These are phyloP conservation scores for Russula earlei DNA, from an alignment of 768 basidiomycete genomes.

Conservation along the genomic window DNA sequence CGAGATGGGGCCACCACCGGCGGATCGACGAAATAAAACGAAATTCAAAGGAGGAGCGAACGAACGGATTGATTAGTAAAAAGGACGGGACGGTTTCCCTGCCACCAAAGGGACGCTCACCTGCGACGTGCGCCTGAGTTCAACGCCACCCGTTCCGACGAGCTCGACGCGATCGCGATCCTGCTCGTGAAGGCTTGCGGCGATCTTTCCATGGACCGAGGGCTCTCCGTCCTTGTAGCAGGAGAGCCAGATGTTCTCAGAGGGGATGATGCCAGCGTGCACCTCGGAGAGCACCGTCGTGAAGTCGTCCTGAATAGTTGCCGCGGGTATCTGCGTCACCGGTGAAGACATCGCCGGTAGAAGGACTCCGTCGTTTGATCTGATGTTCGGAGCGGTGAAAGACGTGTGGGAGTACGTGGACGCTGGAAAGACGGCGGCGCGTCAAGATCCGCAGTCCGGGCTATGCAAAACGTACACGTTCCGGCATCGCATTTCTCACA, in stretches of 20 bases:
- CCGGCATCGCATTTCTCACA: no score
- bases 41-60: not conserved
- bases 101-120: not conserved
- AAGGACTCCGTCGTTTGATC: no score
- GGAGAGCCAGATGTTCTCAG: slow-evolving; percentile 19
- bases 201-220: slow-evolving; percentile 18
- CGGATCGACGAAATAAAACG: no score
- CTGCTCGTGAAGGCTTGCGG: slow-evolving; percentile 12
- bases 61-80: not conserved
- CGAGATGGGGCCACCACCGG: not conserved
- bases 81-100: no score
- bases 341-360: not conserved
- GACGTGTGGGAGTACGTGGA: no score
- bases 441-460: slow-evolving; percentile 2
- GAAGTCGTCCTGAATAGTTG: slow-evolving; percentile 19
- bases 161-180: slow-evolving; percentile 19
- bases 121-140: slow-evolving; percentile 8
- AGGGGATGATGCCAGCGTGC: slow-evolving; percentile 13
- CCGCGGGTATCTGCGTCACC: slow-evolving; percentile 8
- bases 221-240: slow-evolving; percentile 17
- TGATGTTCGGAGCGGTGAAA: no score
- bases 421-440: not conserved
- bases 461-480: not conserved
- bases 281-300: slow-evolving; percentile 17
- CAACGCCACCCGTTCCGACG: slow-evolving; percentile 5